phyloP scores from a whole-genome alignment of 169 alveolate species.

The Cyclospora cayetanensis region DNA sequence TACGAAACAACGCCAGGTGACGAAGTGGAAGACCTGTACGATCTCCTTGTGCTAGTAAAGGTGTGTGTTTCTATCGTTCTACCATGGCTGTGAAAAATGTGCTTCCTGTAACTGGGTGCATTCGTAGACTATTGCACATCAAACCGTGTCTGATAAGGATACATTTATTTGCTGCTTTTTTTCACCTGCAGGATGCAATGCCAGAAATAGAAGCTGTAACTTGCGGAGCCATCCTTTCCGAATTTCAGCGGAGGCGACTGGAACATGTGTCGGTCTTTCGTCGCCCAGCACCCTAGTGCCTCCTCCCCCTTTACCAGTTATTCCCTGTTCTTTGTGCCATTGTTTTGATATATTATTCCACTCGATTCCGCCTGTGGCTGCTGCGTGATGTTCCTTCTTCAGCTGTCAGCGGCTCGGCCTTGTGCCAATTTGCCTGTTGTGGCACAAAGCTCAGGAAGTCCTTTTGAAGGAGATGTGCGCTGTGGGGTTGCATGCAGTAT shows the following conservation, averaged over 20 bases:
- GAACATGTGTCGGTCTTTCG: conserved; percentile 91
- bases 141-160: too few relatives aligned
- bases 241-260: conserved; percentile 95
- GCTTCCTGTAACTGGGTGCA: too few relatives aligned
- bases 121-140: too few relatives aligned
- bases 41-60: conserved; percentile 82
- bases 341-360: too few relatives aligned
- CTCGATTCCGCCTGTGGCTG: too few relatives aligned
- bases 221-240: conserved; percentile 98
- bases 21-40: conserved; percentile 94
- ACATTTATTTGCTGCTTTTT: too few relatives aligned
- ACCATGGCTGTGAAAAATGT: too few relatives aligned
- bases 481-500: conserved; percentile 70
- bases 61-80: neutral
- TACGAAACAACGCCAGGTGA: conserved; percentile 82
- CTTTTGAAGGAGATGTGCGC: conserved; percentile 65
- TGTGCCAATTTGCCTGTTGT: conserved; percentile 52
- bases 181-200: conserved; percentile 59
- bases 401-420: conserved; percentile 47
- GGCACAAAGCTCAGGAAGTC: conserved; percentile 61
- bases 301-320: too few relatives aligned
- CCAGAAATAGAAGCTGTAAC: conserved; percentile 93
- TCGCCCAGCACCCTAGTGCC: too few relatives aligned
- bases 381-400: too few relatives aligned
- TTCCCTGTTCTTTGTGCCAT: too few relatives aligned